Percentiles rank a stretch among this genome's conserved stretches.
These are phyloP conservation scores for Trypanosomatidae sp. DNA, from an alignment of 208 protist genomes.

Conservation along the genomic window DNA sequence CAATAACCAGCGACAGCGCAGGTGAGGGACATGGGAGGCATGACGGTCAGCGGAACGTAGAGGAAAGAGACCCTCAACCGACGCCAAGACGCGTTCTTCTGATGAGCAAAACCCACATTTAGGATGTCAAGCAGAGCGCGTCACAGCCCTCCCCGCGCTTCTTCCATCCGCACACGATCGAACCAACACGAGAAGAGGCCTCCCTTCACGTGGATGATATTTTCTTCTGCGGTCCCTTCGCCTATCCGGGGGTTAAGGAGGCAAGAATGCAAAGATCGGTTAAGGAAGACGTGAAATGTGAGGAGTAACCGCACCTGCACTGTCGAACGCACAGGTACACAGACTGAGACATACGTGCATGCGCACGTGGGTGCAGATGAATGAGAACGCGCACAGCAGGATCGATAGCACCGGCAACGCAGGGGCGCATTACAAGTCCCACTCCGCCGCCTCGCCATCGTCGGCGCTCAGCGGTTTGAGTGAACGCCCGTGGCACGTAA, in stretches of 20 bases:
- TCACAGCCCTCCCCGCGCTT: neutral
- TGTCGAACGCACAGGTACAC: neutral
- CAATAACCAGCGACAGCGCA: neutral
- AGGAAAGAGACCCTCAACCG: neutral
- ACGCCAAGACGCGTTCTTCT: neutral
- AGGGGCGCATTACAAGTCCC: neutral
- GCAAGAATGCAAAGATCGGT: neutral
- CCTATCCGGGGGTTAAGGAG: neutral
- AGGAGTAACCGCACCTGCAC: neutral
- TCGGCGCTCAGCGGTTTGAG: conserved; percentile 16
- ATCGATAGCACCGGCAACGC: neutral
- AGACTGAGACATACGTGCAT: neutral
- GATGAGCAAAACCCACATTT: neutral
- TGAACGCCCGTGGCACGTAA: conserved; percentile 8
- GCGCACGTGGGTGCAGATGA: neutral
- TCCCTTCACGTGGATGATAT: neutral
- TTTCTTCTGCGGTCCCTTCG: neutral
- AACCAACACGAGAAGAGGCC: neutral
- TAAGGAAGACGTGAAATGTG: neutral
- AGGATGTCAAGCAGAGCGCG: neutral
- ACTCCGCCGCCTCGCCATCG: conserved; percentile 1
- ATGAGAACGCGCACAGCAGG: neutral
- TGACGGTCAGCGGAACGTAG: neutral
- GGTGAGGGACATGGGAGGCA: neutral
- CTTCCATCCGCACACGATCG: neutral